phyloP scores from a whole-genome alignment of 2,329 filamentous ascomycete genomes.

The Juglanconis sp. region DNA sequence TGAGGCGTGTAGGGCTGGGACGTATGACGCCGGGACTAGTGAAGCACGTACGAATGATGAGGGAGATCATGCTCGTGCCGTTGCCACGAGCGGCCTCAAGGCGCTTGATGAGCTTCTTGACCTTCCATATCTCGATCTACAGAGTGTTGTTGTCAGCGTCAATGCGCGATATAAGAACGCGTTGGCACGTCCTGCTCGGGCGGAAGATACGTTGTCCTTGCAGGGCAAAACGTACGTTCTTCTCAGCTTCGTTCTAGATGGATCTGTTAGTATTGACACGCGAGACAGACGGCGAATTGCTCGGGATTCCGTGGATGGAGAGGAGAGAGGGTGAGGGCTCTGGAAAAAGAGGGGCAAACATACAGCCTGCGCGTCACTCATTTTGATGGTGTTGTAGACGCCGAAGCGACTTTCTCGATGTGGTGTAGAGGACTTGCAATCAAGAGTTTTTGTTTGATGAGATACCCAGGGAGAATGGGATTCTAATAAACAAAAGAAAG shows the following conservation, averaged over 20 bases:
- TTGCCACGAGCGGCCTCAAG: conserved; percentile 96
- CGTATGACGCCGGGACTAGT: neutral
- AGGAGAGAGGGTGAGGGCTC: neutral
- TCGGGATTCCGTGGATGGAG: neutral
- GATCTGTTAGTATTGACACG: conserved; percentile 2
- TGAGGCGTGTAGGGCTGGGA: too few relatives aligned
- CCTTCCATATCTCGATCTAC: conserved; percentile 84
- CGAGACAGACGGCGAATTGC: neutral
- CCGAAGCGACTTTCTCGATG: conserved; percentile 17
- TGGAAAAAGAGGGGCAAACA: neutral
- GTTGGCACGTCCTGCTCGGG: neutral
- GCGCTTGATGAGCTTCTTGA: conserved; percentile 99
- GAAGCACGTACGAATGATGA: conserved; percentile 82
- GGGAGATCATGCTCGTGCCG: conserved; percentile 98
- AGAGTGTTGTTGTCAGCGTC: conserved; percentile 21
- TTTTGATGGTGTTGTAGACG: conserved; percentile 48
- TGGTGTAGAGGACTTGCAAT: conserved; percentile 1
- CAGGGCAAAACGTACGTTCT: conserved; percentile 63
- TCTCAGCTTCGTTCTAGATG: conserved; percentile 74
- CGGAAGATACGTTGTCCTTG: neutral
- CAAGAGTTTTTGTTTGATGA: neutral
- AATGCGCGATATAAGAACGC: conserved; percentile 17
- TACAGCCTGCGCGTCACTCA: conserved; percentile 75
- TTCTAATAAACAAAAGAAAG: conserved; percentile 8
- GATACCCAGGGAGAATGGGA: neutral